A percentile compares a stretch with the other conserved stretches of the same genome.
Evolutionary conservation across 2,329 filamentous ascomycete species (phyloP).

Genomic region (Paecilomyces variotii): DNA sequence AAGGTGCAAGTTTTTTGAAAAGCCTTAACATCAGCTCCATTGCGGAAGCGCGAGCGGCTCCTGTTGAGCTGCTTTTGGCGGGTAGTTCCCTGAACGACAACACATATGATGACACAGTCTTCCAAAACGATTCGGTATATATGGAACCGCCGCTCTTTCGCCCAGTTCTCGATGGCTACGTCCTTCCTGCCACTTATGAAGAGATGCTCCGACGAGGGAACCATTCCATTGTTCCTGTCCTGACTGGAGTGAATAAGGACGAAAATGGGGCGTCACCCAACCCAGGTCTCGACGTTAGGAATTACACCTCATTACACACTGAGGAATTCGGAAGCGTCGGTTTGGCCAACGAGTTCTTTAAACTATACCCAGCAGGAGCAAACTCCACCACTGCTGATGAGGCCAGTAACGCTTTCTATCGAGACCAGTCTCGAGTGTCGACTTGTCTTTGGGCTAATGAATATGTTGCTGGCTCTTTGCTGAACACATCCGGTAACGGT

Average conservation of each 20-base stretch:
- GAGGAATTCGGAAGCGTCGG: slow-evolving; percentile 11
- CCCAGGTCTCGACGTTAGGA: slow-evolving; percentile 6
- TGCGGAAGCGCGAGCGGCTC: slow-evolving; percentile 31
- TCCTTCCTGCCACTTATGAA: slow-evolving; percentile 15
- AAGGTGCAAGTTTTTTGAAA: slow-evolving; percentile 27
- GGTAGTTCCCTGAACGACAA: slow-evolving; percentile 12
- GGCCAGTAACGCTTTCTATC: slow-evolving; percentile 15
- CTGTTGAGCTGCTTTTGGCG: slow-evolving; percentile 27
- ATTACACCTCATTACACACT: slow-evolving; percentile 10
- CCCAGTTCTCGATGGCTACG: slow-evolving; percentile 21
- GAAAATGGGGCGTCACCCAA: slow-evolving; percentile 12
- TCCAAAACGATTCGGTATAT: slow-evolving; percentile 10
- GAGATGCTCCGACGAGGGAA: slow-evolving; percentile 8
- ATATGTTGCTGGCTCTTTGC: slow-evolving; percentile 12
- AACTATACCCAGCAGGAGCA: slow-evolving; percentile 16
- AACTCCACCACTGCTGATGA: slow-evolving; percentile 10
- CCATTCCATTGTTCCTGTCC: slow-evolving; percentile 18
- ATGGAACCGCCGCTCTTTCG: slow-evolving; percentile 18
- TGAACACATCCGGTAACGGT: slow-evolving; percentile 3
- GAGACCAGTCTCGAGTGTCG: slow-evolving; percentile 15
- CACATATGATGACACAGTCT: slow-evolving; percentile 14
- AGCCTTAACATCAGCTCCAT: slow-evolving; percentile 32
- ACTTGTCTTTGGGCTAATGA: slow-evolving; percentile 18
- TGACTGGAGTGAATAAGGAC: slow-evolving; percentile 23
- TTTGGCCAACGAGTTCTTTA: slow-evolving; percentile 8